These are phyloP conservation scores for Mortierella sp. DNA, from an alignment of 371 early-diverging fungal genomes.

Conservation along the genomic window DNA sequence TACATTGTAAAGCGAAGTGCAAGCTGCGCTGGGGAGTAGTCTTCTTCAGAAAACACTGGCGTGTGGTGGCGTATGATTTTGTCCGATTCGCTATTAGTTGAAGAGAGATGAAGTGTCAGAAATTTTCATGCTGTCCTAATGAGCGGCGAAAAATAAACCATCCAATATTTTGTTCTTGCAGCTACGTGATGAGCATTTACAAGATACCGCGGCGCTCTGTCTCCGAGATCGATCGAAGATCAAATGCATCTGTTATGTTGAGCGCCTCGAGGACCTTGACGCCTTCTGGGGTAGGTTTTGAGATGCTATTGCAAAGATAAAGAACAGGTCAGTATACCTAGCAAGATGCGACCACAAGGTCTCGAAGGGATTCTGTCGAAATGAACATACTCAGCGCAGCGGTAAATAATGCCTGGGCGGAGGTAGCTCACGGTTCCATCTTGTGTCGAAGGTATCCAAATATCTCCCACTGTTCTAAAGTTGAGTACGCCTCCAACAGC, in stretches of 20 bases:
- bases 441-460: constrained; percentile 44
- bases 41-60: constrained; percentile 69
- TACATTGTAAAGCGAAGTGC: constrained; percentile 71
- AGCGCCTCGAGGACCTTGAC: constrained; percentile 60
- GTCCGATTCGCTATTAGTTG: constrained; percentile 34
- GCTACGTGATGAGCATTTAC: constrained; percentile 32
- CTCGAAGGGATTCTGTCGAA: too few relatives aligned
- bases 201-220: constrained; percentile 62
- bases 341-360: too few relatives aligned
- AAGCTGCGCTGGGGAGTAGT: constrained; percentile 73
- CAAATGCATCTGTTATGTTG: constrained; percentile 66
- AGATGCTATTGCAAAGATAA: constrained; percentile 45
- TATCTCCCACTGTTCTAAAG: constrained; percentile 69
- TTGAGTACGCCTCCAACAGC: constrained; percentile 70
- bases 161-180: too few relatives aligned
- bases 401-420: constrained; percentile 50
- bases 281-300: constrained; percentile 63
- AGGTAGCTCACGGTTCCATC: constrained; percentile 45
- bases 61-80: constrained; percentile 60
- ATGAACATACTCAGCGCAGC: constrained; percentile 51
- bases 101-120: background rate
- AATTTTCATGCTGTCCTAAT: background rate
- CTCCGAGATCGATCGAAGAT: constrained; percentile 69
- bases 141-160: too few relatives aligned
- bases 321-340: background rate